Conservation (phyloP, 2,329 filamentous ascomycete genomes). For the Alternaria brassicicola region DNA sequence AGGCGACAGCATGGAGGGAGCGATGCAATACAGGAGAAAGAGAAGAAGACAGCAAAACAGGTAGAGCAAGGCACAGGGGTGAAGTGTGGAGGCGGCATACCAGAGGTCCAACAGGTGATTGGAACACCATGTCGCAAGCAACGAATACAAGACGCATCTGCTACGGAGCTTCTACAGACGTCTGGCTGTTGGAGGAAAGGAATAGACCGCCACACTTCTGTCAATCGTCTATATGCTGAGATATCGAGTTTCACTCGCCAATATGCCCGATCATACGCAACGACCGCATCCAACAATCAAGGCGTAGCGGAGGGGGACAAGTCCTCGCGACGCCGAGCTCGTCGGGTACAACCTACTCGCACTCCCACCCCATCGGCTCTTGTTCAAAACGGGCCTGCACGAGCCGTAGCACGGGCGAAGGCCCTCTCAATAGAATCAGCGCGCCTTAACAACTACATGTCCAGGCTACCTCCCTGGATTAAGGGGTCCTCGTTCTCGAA, state of each 20-base stretch:
- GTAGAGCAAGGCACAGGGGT: neutral
- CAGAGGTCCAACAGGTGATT: neutral
- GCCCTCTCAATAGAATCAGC: slow-evolving; percentile 10
- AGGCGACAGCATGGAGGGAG: slow-evolving; percentile 14
- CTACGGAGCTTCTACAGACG: slow-evolving; percentile 7
- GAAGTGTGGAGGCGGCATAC: neutral
- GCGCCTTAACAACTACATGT: slow-evolving; percentile 18
- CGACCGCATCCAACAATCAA: neutral
- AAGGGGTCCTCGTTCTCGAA: neutral
- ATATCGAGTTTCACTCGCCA: slow-evolving; percentile 30
- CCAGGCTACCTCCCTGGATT: slow-evolving; percentile 4
- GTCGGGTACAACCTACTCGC: neutral
- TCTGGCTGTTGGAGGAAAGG: neutral
- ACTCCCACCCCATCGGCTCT: neutral
- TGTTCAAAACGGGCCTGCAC: neutral
- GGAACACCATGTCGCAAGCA: neutral
- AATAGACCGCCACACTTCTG: neutral
- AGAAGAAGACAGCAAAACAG: slow-evolving; percentile 1
- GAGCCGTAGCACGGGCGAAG: slow-evolving; percentile 7
- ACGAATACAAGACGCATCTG: neutral
- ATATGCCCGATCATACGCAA: slow-evolving; percentile 17
- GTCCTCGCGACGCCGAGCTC: neutral
- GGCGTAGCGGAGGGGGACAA: neutral
- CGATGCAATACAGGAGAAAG: slow-evolving; percentile 21
- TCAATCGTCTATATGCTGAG: slow-evolving; percentile 31